Evolutionary conservation across 139 green algal species (phyloP), one percentile per base, ranked within the genome.

Genomic region (Chlamydomonas schloesseri): DNA sequence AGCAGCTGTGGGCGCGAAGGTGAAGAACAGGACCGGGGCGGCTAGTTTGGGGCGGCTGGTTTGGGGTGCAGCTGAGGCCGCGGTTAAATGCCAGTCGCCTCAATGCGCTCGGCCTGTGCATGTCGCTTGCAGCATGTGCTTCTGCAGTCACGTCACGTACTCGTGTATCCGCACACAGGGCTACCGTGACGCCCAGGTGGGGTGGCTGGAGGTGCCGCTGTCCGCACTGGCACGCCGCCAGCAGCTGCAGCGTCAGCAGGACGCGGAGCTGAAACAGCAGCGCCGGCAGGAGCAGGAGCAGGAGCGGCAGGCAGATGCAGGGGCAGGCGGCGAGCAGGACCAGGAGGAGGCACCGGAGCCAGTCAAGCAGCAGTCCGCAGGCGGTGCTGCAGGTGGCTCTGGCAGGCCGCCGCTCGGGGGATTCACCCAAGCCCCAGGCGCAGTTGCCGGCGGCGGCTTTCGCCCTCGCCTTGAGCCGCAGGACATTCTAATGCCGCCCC

Each of bases 181-280:
- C 24, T 96, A 96, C 78, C 85, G 94, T 1, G 89, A 96, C 17
- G 94, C 93, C 1, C 93, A 96, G 31, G 89, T 89, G 36, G 93
- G 80, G 14, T 96, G 94, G 94, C 31, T 96, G 58, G 85, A 92
- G 77, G 88, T 72, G 67, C 72, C 60, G 1, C 0, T 28, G 20
- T 17, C 31, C 2, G 24, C 10, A 20, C n/a, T 74, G 26, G 26
- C 50, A 1, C 17, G 53, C 23, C 18, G 64, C 21, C 50, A 31
- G 47, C 15, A 33, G 33, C 65, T n/a, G 14, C 79, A 76, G 33
- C 79, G 18, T 17, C n/a, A 31, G 18, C 55, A 3, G 42, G 42
- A 5, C 42, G 26, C 57, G 55, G 21, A 21, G 37, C 55, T 71
- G 55, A 1, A 37, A 50, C 36, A 60, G 36, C 5, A 55, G 34